phyloP scores from a whole-genome alignment of 2,329 filamentous ascomycete genomes.

The Eurotiales sp. region DNA sequence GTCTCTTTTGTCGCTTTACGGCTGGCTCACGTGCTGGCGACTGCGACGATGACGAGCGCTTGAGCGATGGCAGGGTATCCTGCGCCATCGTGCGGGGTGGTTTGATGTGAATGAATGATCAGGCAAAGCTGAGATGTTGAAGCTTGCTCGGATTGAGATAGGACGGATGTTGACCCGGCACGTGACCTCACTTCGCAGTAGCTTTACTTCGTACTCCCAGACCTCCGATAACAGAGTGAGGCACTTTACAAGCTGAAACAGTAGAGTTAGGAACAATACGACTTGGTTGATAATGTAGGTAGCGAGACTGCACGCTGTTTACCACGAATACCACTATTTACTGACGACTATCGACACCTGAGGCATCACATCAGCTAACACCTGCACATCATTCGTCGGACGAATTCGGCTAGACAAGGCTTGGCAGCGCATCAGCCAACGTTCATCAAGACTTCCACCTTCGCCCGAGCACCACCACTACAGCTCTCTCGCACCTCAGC shows the following conservation, averaged over 20 bases:
- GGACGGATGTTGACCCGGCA: constrained; percentile 19
- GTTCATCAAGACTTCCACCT: constrained; percentile 13
- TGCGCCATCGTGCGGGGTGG: too few relatives aligned
- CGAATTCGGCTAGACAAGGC: constrained; percentile 10
- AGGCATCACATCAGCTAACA: neutral
- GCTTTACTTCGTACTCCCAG: too few relatives aligned
- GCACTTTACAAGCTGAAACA: too few relatives aligned
- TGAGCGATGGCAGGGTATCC: constrained; percentile 24
- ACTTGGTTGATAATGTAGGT: too few relatives aligned
- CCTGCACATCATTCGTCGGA: neutral
- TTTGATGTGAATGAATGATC: neutral
- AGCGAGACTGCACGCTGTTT: too few relatives aligned
- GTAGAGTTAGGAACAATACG: too few relatives aligned
- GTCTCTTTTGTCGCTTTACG: constrained; percentile 33
- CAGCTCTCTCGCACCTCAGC: neutral
- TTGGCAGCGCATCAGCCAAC: constrained; percentile 17
- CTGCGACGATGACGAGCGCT: constrained; percentile 30
- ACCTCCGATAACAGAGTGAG: too few relatives aligned
- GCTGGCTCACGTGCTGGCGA: constrained; percentile 17
- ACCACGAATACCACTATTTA: neutral
- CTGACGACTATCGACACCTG: neutral
- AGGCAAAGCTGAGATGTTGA: neutral
- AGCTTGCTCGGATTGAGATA: too few relatives aligned
- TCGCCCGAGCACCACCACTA: constrained; percentile 4
- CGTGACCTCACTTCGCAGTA: too few relatives aligned